Evolutionary conservation across 371 early-diverging fungal species (phyloP), one percentile per base, ranked within the genome.

Genomic region (Circinella umbellata): DNA sequence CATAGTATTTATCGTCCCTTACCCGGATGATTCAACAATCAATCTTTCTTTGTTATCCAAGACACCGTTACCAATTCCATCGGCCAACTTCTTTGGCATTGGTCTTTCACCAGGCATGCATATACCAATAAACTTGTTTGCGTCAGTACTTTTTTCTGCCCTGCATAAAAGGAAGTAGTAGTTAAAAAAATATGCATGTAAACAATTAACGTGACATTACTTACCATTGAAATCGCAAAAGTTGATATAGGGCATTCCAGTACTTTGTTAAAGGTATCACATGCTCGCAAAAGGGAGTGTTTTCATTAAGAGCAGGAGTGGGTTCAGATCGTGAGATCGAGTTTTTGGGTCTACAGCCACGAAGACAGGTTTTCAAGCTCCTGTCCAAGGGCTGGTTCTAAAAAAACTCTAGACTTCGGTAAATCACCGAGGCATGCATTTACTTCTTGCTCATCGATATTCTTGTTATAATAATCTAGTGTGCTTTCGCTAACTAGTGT

Each of bases 221-320:
- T 59, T 61, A 67, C 61, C 67, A 67, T 61, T 67, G 67, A 3
- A 67, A 4, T 18, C 48, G 67, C 34, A 67, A 20, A 3, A 20
- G 18, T 48, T 67, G 18, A 0, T 62, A 68, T 9, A 67, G 59
- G 4, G 73, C 73, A 61, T 68, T 71, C 38, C 69, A 73, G 34
- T 76, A 76, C 61, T 76, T 76, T 69, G 73, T 71, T 4, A 76
- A 37, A 0, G 70, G 72, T 15, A 77, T 70, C 4, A 73, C 62
- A 48, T 63, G 63, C 46, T 71, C 70, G 39, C 51, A 51, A 63
- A 72, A 73, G 1, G 70, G 74, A 15, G 74, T 72, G 0, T 66
- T 62, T 62, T 73, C 70, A 49, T 73, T 77, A 0, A 69, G 37
- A 42, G 61, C 46, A 39, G 55, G 54, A 13, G 63, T 46, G 36